A percentile compares a stretch with the other conserved stretches of the same genome.
These are phyloP conservation scores for Arabidopsis lyrata DNA, from an alignment of 441 rosid species.

Conservation along the genomic window DNA sequence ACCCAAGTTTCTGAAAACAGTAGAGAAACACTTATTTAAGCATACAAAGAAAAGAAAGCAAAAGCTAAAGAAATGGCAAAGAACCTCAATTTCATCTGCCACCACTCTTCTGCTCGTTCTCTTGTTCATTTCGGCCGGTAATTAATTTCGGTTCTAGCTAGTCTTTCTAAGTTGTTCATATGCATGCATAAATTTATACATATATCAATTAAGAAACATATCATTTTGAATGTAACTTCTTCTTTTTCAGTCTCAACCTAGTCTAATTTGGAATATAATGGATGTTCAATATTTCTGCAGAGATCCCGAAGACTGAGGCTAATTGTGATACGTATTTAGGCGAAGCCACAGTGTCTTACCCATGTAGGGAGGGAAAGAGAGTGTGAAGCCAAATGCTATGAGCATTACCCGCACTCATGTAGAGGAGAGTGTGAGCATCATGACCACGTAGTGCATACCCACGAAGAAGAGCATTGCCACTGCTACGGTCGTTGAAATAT, in stretches of 20 bases:
- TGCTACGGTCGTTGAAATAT: slow-evolving; percentile 23
- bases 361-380: slow-evolving; percentile 26
- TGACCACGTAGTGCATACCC: not conserved
- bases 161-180: slow-evolving; percentile 2
- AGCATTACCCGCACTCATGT: slow-evolving; percentile 16
- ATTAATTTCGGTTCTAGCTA: slow-evolving; percentile 11
- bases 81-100: slow-evolving; percentile 25
- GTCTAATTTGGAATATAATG: not conserved
- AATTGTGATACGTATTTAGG: slow-evolving; percentile 9
- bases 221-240: not conserved
- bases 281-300: not conserved
- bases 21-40: not conserved
- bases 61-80: slow-evolving; percentile 34
- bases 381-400: slow-evolving; percentile 15
- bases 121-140: slow-evolving; percentile 32
- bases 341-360: slow-evolving; percentile 12
- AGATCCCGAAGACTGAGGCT: slow-evolving; percentile 28
- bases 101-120: slow-evolving; percentile 30
- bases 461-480: slow-evolving; percentile 23
- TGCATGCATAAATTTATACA: not conserved
- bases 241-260: not conserved
- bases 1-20: slow-evolving; percentile 10
- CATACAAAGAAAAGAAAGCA: not conserved
- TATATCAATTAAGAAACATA: not conserved
- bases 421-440: slow-evolving; percentile 39